These are phyloP conservation scores for Alternaria triticina DNA, from an alignment of 2,329 filamentous ascomycete species.

Conservation along the genomic window DNA sequence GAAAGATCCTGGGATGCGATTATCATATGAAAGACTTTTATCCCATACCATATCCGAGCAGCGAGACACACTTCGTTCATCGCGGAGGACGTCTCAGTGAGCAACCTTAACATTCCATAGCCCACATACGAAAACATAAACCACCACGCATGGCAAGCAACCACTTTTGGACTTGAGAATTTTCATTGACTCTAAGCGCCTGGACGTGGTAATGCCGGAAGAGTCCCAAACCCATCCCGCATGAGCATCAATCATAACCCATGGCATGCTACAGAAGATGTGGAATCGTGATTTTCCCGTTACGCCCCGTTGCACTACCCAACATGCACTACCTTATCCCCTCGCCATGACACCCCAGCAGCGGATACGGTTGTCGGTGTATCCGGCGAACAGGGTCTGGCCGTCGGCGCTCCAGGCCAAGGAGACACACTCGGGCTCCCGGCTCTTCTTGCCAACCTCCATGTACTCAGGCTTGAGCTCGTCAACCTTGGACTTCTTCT, in stretches of 20 bases:
- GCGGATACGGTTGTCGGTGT: constrained; percentile 90
- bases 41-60: neutral
- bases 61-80: constrained; percentile 73
- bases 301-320: constrained; percentile 33
- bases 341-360: constrained; percentile 52
- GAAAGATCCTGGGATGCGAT: neutral
- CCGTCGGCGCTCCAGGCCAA: constrained; percentile 98
- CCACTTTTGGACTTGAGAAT: constrained; percentile 47
- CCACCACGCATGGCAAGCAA: constrained; percentile 10
- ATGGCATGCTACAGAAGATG: constrained; percentile 49
- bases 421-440: constrained; percentile 96
- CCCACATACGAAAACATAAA: neutral
- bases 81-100: neutral
- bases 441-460: constrained; percentile 97
- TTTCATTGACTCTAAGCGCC: constrained; percentile 54
- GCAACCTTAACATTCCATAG: neutral
- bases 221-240: constrained; percentile 44
- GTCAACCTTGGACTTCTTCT: constrained; percentile 99
- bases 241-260: constrained; percentile 46
- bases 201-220: constrained; percentile 50
- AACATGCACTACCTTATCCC: constrained; percentile 43
- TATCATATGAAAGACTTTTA: neutral
- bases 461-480: constrained; percentile 99
- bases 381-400: constrained; percentile 99
- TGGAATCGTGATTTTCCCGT: constrained; percentile 49